Conservation (phyloP, 164 flowering plant species). For the Vitis vinifera region DNA sequence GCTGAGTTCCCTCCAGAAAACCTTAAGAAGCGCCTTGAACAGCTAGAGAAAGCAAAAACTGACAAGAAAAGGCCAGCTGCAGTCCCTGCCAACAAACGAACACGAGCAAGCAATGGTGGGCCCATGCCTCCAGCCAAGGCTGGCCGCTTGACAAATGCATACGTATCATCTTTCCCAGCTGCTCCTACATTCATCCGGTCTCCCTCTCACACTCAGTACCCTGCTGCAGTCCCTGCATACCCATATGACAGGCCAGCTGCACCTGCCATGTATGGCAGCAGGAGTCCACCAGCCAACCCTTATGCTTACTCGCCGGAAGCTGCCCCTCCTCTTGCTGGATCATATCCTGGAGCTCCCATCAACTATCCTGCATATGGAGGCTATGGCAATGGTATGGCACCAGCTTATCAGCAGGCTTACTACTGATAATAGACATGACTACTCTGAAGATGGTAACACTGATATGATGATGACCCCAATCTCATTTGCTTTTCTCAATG, state of each 20-base stretch:
- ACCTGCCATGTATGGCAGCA: slow-evolving; percentile 64
- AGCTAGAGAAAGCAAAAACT: slow-evolving; percentile 77
- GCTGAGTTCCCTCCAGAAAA: slow-evolving; percentile 82
- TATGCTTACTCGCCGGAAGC: slow-evolving; percentile 67
- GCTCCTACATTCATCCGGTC: slow-evolving; percentile 66
- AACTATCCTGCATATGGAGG: slow-evolving; percentile 52
- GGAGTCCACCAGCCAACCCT: slow-evolving; percentile 58
- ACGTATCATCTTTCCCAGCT: slow-evolving; percentile 88
- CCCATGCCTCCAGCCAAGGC: slow-evolving; percentile 99
- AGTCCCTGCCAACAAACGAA: slow-evolving; percentile 86
- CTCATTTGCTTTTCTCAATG: slow-evolving; percentile 28
- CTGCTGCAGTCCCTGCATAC: slow-evolving; percentile 50
- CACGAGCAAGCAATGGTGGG: slow-evolving; percentile 81
- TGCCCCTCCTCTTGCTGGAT: slow-evolving; percentile 36
- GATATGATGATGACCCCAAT: slow-evolving; percentile 28
- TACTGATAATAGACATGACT: slow-evolving; percentile 54
- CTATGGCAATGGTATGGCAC: slow-evolving; percentile 43
- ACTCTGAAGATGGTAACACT: slow-evolving; percentile 41
- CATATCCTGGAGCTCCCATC: slow-evolving; percentile 56
- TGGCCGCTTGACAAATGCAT: slow-evolving; percentile 85
- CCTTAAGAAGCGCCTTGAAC: slow-evolving; percentile 88
- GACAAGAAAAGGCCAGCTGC: slow-evolving; percentile 83
- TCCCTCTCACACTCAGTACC: slow-evolving; percentile 63
- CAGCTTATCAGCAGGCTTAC: slow-evolving; percentile 69
- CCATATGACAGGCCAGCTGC: slow-evolving; percentile 46